Conservation (phyloP, 768 basidiomycete genomes). For the Pleurotus cornucopiae region DNA sequence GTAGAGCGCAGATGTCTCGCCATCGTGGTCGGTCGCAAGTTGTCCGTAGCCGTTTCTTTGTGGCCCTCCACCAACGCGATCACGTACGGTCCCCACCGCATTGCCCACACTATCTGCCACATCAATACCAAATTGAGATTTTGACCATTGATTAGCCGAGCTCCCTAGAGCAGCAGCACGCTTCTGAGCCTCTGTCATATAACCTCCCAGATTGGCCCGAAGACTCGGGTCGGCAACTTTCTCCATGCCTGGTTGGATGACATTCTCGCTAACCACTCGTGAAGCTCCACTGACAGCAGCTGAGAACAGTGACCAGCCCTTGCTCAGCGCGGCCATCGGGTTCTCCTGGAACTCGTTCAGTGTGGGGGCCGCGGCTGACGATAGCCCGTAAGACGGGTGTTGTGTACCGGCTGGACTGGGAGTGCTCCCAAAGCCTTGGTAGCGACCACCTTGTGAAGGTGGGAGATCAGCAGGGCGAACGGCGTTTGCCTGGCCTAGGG, state of each 20-base stretch:
- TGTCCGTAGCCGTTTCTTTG: constrained; percentile 46
- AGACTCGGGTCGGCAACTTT: constrained; percentile 77
- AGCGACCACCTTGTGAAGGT: constrained; percentile 91
- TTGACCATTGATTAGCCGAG: constrained; percentile 75
- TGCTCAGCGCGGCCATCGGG: constrained; percentile 79
- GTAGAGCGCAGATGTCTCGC: constrained; percentile 60
- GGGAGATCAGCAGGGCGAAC: constrained; percentile 72
- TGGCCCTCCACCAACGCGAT: constrained; percentile 53
- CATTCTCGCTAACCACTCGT: constrained; percentile 74
- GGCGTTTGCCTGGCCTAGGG: constrained; percentile 80
- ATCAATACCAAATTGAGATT: constrained; percentile 76
- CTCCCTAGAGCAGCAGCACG: constrained; percentile 58
- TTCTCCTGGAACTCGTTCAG: constrained; percentile 82
- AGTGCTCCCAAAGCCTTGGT: constrained; percentile 88
- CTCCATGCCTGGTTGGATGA: constrained; percentile 88
- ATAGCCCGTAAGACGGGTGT: constrained; percentile 68
- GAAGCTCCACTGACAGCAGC: constrained; percentile 78
- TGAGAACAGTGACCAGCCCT: constrained; percentile 96
- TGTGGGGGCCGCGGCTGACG: constrained; percentile 77
- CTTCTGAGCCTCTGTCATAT: constrained; percentile 65
- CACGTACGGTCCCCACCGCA: constrained; percentile 61
- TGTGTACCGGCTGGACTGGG: constrained; percentile 49
- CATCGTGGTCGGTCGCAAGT: constrained; percentile 40
- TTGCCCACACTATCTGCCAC: constrained; percentile 75
- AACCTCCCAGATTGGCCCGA: constrained; percentile 69